Conservation (phyloP, 306 rosid species). For the Cucumis hystrix region DNA sequence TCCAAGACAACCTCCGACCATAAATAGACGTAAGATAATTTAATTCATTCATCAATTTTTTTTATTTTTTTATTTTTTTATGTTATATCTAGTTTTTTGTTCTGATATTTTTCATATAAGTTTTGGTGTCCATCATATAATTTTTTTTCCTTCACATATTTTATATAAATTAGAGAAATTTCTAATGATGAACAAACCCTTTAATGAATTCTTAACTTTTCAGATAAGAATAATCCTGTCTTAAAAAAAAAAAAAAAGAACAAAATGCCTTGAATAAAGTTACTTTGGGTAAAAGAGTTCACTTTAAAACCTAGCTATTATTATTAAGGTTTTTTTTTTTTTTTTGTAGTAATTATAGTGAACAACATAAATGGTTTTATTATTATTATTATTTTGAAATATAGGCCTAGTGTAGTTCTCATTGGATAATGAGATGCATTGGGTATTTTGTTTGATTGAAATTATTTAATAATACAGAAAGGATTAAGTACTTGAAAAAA, state of each 20-base stretch:
- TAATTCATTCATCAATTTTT: background rate
- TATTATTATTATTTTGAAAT: no score
- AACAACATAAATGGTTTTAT: no score
- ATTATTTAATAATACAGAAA: no score
- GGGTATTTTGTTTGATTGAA: background rate
- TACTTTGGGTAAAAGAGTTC: background rate
- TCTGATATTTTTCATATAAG: background rate
- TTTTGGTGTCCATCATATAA: background rate
- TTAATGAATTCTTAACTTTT: no score
- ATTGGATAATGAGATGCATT: background rate
- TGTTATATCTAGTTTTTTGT: background rate
- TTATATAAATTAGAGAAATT: no score
- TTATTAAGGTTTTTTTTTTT: background rate
- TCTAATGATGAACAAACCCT: no score
- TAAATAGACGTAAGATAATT: slow-evolving; percentile 56
- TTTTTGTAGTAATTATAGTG: background rate
- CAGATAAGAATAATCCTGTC: no score
- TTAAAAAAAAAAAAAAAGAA: background rate
- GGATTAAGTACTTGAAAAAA: background rate
- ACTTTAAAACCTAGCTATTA: background rate
- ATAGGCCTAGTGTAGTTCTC: background rate
- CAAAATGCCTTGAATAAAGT: background rate
- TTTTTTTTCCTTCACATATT: background rate
- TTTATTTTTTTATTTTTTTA: no score
- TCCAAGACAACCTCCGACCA: slow-evolving; percentile 53